Conservation (phyloP, 257 asterid genomes). For the Ligustrum vulgare region DNA sequence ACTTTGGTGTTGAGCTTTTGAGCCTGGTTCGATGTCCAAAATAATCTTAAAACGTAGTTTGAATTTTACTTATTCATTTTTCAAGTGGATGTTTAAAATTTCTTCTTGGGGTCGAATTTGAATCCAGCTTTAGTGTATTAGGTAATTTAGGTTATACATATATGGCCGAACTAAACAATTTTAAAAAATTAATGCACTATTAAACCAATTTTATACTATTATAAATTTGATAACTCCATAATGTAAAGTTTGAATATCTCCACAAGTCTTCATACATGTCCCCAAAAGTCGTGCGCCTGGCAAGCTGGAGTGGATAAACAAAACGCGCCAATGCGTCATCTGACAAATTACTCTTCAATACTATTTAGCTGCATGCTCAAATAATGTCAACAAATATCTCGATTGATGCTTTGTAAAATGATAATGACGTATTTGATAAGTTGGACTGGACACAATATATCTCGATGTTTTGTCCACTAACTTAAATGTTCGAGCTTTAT, state of each 20-base stretch:
- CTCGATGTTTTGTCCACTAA: not conserved
- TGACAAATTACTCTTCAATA: conserved; percentile 17
- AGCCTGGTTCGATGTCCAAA: no score
- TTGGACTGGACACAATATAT: not conserved
- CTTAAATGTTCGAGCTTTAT: not conserved
- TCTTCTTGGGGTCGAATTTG: no score
- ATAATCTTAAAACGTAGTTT: no score
- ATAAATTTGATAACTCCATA: not conserved
- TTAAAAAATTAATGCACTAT: no score
- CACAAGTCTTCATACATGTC: not conserved
- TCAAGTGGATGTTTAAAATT: not conserved
- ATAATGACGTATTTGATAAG: not conserved
- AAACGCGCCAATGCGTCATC: conserved; percentile 33
- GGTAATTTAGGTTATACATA: not conserved
- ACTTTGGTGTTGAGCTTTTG: no score
- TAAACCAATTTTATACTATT: not conserved
- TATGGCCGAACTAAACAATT: not conserved
- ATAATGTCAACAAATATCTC: not conserved
- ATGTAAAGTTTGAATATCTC: conserved; percentile 13
- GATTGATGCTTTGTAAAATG: not conserved
- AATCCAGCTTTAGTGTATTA: not conserved
- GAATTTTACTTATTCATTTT: no score
- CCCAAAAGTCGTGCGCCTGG: conserved; percentile 19
- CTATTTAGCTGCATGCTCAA: conserved; percentile 6
- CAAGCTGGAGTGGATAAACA: conserved; percentile 11